Percentiles rank a stretch among this genome's conserved stretches.
These are phyloP conservation scores for Rhodotorula sp. DNA, from an alignment of 1,284 basidiomycete species.

Conservation along the genomic window DNA sequence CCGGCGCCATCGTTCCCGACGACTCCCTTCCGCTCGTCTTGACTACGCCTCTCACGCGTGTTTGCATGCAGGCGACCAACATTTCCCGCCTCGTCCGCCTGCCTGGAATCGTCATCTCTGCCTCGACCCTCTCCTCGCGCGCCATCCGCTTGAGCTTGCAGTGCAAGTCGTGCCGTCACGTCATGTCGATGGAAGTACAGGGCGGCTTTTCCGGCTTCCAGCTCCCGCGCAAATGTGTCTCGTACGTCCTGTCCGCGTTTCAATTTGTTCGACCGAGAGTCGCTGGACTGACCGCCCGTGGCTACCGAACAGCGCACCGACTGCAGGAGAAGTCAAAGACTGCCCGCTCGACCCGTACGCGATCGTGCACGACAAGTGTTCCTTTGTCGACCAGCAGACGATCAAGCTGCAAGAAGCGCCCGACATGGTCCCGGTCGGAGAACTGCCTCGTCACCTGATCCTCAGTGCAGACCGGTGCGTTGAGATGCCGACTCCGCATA, in stretches of 20 bases:
- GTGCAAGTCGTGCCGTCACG: slow-evolving; percentile 83
- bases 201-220: slow-evolving; percentile 84
- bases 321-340: slow-evolving; percentile 75
- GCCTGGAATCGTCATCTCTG: slow-evolving; percentile 97
- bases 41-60: too few species aligned
- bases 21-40: not conserved
- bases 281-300: too few species aligned
- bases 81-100: slow-evolving; percentile 95
- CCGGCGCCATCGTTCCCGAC: not conserved
- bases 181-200: slow-evolving; percentile 75
- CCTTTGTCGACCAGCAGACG: slow-evolving; percentile 92
- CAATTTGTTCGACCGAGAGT: too few species aligned
- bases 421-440: slow-evolving; percentile 99
- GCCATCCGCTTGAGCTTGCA: slow-evolving; percentile 89
- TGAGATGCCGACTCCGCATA: too few species aligned
- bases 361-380: slow-evolving; percentile 91
- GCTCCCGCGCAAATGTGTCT: slow-evolving; percentile 79
- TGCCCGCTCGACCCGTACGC: slow-evolving; percentile 96
- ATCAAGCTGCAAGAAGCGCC: slow-evolving; percentile 98
- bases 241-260: slow-evolving; percentile 49
- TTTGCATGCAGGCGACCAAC: slow-evolving; percentile 68
- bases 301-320: slow-evolving; percentile 38
- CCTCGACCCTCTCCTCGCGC: slow-evolving; percentile 87
- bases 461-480: slow-evolving; percentile 74
- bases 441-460: slow-evolving; percentile 92